A percentile compares a stretch with the other conserved stretches of the same genome.
Conservation (phyloP, 192 early-diverging fungal species). For the Mycoemilia scoparia region DNA sequence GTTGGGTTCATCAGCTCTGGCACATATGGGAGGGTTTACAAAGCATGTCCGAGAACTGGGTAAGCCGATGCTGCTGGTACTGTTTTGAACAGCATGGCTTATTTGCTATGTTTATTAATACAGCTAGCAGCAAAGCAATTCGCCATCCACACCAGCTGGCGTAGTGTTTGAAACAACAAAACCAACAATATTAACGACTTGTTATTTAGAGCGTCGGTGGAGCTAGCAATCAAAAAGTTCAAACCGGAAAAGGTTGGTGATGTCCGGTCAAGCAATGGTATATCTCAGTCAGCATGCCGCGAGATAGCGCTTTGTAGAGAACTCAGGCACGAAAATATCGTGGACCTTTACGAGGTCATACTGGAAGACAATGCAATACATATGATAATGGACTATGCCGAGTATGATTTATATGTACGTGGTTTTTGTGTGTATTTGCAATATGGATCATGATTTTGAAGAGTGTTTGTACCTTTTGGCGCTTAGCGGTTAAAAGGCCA, state of each 20-base stretch:
- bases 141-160: not conserved
- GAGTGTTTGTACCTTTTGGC: no score
- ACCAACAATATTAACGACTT: not conserved
- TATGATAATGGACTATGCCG: slow-evolving; percentile 96
- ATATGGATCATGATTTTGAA: no score
- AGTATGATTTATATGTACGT: no score
- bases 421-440: no score
- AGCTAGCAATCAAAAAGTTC: slow-evolving; percentile 93
- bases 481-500: no score
- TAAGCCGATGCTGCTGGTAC: slow-evolving; percentile 22
- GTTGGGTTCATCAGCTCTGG: slow-evolving; percentile 86
- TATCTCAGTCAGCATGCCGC: slow-evolving; percentile 84
- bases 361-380: slow-evolving; percentile 85
- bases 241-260: slow-evolving; percentile 92
- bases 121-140: not conserved
- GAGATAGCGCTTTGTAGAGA: slow-evolving; percentile 89
- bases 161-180: not conserved
- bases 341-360: slow-evolving; percentile 71
- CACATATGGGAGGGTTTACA: slow-evolving; percentile 93
- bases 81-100: not conserved
- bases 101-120: not conserved
- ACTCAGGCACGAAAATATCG: slow-evolving; percentile 74
- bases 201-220: slow-evolving; percentile 27
- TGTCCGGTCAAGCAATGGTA: slow-evolving; percentile 39
- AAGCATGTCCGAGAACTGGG: slow-evolving; percentile 46